These are phyloP conservation scores for Nakazawaea wyomingensis DNA, from an alignment of 805 yeast genomes.

Conservation along the genomic window DNA sequence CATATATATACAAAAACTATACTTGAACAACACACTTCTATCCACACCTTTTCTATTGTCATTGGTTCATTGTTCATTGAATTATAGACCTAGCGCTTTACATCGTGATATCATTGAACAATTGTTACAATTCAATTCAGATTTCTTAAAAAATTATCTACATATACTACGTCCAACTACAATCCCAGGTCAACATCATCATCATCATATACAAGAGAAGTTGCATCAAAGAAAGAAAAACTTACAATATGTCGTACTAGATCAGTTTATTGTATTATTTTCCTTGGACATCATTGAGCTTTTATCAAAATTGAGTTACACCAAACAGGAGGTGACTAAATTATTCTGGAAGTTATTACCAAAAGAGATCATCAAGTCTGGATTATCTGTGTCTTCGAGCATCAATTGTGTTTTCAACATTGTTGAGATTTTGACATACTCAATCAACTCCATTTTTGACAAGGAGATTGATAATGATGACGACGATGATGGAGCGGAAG, in stretches of 20 bases:
- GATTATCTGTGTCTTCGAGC: constrained; percentile 49
- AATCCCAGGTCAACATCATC: constrained; percentile 10
- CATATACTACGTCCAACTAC: constrained; percentile 21
- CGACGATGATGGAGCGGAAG: constrained; percentile 7
- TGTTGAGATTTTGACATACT: constrained; percentile 46
- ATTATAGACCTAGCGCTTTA: constrained; percentile 61
- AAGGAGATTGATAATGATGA: constrained; percentile 11
- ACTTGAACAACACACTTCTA: constrained; percentile 19
- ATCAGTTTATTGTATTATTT: constrained; percentile 44
- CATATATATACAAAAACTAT: constrained; percentile 22
- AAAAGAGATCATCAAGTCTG: constrained; percentile 28
- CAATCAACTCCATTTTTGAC: constrained; percentile 22
- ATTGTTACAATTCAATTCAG: constrained; percentile 23
- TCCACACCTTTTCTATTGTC: constrained; percentile 59
- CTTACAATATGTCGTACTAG: constrained; percentile 42
- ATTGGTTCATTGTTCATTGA: constrained; percentile 47
- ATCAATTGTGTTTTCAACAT: constrained; percentile 45
- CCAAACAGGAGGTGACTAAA: constrained; percentile 18
- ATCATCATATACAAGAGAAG: constrained; percentile 7
- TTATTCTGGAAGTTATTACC: constrained; percentile 30
- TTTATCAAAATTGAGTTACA: constrained; percentile 25
- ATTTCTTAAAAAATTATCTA: constrained; percentile 19
- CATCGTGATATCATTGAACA: constrained; percentile 30
- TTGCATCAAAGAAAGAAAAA: constrained; percentile 23
- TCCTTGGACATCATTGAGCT: constrained; percentile 55